Evolutionary conservation across 169 alveolate species (phyloP), one percentile per base, ranked within the genome.

Genomic region (Plasmodium sp.): DNA sequence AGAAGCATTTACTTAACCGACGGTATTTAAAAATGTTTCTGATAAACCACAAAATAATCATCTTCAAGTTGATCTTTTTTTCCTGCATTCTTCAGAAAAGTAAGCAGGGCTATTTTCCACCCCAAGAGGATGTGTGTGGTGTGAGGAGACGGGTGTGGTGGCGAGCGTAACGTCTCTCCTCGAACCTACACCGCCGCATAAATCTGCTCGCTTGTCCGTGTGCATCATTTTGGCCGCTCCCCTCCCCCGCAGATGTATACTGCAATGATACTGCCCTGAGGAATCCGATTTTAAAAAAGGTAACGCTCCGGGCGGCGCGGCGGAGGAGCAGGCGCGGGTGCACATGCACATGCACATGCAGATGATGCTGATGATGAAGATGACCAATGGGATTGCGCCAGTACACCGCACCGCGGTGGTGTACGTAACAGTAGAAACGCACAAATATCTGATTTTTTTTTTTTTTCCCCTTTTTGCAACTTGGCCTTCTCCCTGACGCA

Each of bases 231-330:
- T 27, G 12, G 6, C 74, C 84, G n/a, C 56, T 3, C 27, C n/a
- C 16, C 22, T 51, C 62, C 27, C 3, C 18, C 67, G 12, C 54
- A 86, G 93, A 77, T 34, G 51, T 39, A 10, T 31, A 86, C 67
- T 75, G 93, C 71, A 75, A 36, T 34, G 81, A 56, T 75, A 34
- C 80, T 33, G 22, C 85, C 5, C 71, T 58, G 56, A 86, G 85
- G 73, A 86, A 27, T 33, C 81, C 85, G 43, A 54, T 74, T 79
- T 86, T 86, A 34, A 86, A 86, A 75, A 86, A 79, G 93, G 93
- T 86, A 86, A 77, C 56, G 10, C 16, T 27, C 5, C 6, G 3
- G 39, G 22, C n/a, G n/a, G n/a, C 39, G 18, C 16, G 43, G 3
- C 39, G 0, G 33, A 67, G 3, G 27, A 0, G n/a, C 9, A 67